Percentiles rank a stretch among this genome's conserved stretches.
Conservation (phyloP, 257 asterid genomes). For the Lithospermum erythrorhizon region DNA sequence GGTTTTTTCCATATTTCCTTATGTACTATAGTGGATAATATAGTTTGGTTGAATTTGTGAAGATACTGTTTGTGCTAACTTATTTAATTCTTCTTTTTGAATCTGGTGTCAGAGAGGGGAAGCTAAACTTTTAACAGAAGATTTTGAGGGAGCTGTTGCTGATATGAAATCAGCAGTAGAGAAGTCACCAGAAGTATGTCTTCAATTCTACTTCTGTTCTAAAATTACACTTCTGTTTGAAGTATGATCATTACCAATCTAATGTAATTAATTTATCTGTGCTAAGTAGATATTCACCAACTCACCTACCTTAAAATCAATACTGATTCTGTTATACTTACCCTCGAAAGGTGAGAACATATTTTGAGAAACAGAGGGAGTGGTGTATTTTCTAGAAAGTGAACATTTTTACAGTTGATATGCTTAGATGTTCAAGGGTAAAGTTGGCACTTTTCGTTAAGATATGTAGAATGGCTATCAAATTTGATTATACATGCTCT, state of each 20-base stretch:
- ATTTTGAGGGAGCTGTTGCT: conserved; percentile 94
- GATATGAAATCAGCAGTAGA: conserved; percentile 83
- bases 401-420: not conserved
- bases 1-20: conserved; percentile 25
- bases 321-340: too few relatives aligned
- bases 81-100: conserved; percentile 8
- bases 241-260: too few relatives aligned
- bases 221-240: too few relatives aligned
- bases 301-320: too few relatives aligned
- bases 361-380: not conserved
- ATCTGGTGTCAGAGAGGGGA: conserved; percentile 62
- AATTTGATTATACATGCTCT: not conserved
- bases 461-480: not conserved
- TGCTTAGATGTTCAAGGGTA: not conserved
- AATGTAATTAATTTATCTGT: too few relatives aligned
- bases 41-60: not conserved
- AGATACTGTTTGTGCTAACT: not conserved
- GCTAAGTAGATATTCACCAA: too few relatives aligned
- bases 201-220: not conserved
- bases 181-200: conserved; percentile 79
- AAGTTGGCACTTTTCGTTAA: not conserved
- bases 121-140: conserved; percentile 81
- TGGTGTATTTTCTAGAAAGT: not conserved
- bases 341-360: too few relatives aligned
- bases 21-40: not conserved